Base-by-base conservation (phyloP, 495 filamentous ascomycete genomes). In the Daldinia decipiens region DNA sequence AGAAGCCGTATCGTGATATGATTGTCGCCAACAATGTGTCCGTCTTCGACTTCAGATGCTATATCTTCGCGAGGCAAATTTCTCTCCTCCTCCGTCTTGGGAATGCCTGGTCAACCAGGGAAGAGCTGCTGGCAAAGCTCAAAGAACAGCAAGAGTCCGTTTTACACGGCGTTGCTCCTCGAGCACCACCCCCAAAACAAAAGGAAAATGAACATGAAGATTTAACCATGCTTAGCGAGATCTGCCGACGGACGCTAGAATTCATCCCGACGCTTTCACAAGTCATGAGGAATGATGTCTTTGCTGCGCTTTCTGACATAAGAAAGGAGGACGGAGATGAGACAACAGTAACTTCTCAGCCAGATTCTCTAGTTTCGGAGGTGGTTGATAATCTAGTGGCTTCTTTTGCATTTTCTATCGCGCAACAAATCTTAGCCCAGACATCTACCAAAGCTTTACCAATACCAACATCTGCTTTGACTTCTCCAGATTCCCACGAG, bases 1-100 rank as follows among this genome's bases (percentile, higher is more conserved):
- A 87, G 77, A 96, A 97, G 76, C 83, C 91, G 2, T 98, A 98
- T 76, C 89, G 96, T 43, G 94, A 97, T 61, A 87, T 97, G 68
- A 98, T 99, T 53, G 82, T 98, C 45, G 90, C 92, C n/a, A 98
- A 93, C 79, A 91, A 96, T 68, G 96, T 98, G 31, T 98, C 95
- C n/a, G 84, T 96, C 12, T 98, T 98, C 73, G 95, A 99, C 77
- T 98, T 99, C 78, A 87, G 91, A 65, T 94, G 90, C 68, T 99
- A 99, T 77, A 86, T 99, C 11, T 98, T 98, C 81, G 90, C 93
- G 24, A 87, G 95, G 27, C 95, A 99, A 74, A 86, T 97, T 72
- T 87, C 90, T 13, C 79, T 99, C 3, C 84, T 98, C 9, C 86
- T 97, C 24, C 90, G 95, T 36, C 86, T 97, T 11, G 93, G 91